These are phyloP conservation scores for Podosphaera leucotricha DNA, from an alignment of 2,329 filamentous ascomycete species.

Conservation along the genomic window DNA sequence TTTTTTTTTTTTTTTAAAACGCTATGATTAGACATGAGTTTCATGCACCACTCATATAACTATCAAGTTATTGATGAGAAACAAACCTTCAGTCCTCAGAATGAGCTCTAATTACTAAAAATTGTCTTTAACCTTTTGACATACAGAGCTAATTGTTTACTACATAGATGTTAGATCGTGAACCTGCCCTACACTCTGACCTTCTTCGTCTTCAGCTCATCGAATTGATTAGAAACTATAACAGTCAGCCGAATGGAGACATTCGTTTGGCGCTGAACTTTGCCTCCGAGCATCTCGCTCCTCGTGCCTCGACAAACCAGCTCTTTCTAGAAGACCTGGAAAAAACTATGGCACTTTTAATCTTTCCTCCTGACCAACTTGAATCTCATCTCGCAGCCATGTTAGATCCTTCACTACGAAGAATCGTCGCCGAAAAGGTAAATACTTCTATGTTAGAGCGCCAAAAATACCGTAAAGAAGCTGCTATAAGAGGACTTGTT, in stretches of 20 bases:
- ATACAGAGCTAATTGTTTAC: constrained; percentile 7
- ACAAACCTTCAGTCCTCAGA: constrained; percentile 60
- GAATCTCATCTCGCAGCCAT: constrained; percentile 53
- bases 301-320: constrained; percentile 58
- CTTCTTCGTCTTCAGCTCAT: constrained; percentile 78
- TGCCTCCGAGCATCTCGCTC: constrained; percentile 67
- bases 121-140: too few relatives aligned
- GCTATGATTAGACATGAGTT: constrained; percentile 82
- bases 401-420: constrained; percentile 55
- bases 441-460: constrained; percentile 68
- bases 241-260: constrained; percentile 39
- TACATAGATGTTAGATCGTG: constrained; percentile 57
- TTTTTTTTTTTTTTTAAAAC: constrained; percentile 12
- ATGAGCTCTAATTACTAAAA: too few relatives aligned
- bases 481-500: constrained; percentile 60
- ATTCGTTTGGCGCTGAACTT: constrained; percentile 60
- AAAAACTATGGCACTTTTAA: constrained; percentile 73
- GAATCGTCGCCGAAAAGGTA: constrained; percentile 64
- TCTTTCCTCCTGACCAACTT: constrained; percentile 65
- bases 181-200: constrained; percentile 69
- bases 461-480: constrained; percentile 51
- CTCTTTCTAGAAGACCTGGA: constrained; percentile 74
- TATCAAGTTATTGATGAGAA: constrained; percentile 78
- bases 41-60: constrained; percentile 99
- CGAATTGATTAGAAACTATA: constrained; percentile 68